These are phyloP conservation scores for Didymella glomerata DNA, from an alignment of 2,329 filamentous ascomycete genomes.

Conservation along the genomic window DNA sequence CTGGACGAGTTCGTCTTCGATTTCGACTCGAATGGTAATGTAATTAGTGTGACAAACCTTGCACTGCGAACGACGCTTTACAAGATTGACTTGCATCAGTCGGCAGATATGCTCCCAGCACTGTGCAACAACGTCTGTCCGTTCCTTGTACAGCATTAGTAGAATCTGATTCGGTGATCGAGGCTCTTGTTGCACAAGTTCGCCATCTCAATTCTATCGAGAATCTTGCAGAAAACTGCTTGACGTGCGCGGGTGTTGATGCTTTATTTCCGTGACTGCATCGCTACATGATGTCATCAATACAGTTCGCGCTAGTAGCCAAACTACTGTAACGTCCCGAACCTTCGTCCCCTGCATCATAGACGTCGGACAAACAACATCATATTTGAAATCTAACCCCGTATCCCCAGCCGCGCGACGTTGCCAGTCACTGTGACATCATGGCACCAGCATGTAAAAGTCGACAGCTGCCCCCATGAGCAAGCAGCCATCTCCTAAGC, in stretches of 20 bases:
- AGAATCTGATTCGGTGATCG: not conserved
- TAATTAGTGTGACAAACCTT: slow-evolving; percentile 35
- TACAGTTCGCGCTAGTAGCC: not conserved
- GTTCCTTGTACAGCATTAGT: not conserved
- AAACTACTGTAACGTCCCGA: slow-evolving; percentile 14
- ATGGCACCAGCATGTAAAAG: not conserved
- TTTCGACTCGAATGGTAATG: slow-evolving; percentile 30
- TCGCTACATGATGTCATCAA: not conserved
- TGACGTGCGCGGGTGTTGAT: not conserved
- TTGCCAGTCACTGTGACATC: slow-evolving; percentile 9
- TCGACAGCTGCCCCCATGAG: not conserved
- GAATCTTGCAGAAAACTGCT: not conserved
- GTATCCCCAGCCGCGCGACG: not conserved
- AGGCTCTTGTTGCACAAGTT: not conserved
- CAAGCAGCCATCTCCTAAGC: not conserved
- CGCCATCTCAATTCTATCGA: not conserved
- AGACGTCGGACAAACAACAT: slow-evolving; percentile 4
- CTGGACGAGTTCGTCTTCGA: slow-evolving; percentile 39
- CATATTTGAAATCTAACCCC: not conserved
- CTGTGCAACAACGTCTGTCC: slow-evolving; percentile 4
- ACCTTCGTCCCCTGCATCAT: slow-evolving; percentile 10
- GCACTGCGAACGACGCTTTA: slow-evolving; percentile 22
- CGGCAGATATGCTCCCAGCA: not conserved
- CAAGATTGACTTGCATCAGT: slow-evolving; percentile 26
- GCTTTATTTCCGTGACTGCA: not conserved